Conservation (phyloP, 768 basidiomycete genomes). For the Boletellus sp. region DNA sequence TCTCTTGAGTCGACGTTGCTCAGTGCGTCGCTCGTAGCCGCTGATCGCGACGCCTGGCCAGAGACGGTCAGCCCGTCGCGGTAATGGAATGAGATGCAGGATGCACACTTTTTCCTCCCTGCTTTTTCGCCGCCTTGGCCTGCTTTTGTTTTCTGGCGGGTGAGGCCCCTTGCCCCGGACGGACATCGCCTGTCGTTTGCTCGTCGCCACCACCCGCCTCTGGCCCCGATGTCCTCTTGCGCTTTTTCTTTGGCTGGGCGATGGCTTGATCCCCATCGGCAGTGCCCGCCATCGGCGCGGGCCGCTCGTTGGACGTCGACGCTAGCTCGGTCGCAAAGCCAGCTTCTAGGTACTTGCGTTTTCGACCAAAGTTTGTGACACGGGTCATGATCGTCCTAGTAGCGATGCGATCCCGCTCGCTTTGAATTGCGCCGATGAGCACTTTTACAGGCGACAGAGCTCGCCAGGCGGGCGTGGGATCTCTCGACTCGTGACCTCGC, state of each 20-base stretch:
- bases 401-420: too few species aligned
- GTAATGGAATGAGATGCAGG: not conserved
- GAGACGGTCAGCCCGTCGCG: slow-evolving; percentile 17
- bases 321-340: slow-evolving; percentile 37
- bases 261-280: slow-evolving; percentile 6
- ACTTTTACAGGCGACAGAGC: too few species aligned
- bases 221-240: slow-evolving; percentile 51
- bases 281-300: not conserved
- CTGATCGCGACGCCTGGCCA: slow-evolving; percentile 22
- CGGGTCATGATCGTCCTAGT: slow-evolving; percentile 54
- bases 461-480: too few species aligned
- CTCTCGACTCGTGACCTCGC: too few species aligned
- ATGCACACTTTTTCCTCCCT: slow-evolving; percentile 21
- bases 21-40: slow-evolving; percentile 37
- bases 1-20: slow-evolving; percentile 63
- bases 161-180: slow-evolving; percentile 15
- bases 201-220: slow-evolving; percentile 17
- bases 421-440: too few species aligned
- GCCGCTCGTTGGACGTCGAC: slow-evolving; percentile 1
- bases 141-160: slow-evolving; percentile 21
- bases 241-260: slow-evolving; percentile 51
- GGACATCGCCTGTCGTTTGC: slow-evolving; percentile 3
- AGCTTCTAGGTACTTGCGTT: slow-evolving; percentile 67
- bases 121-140: slow-evolving; percentile 29
- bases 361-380: slow-evolving; percentile 69